Evolutionary conservation across 2,329 filamentous ascomycete species (phyloP).

Genomic region (Alternaria dauci): DNA sequence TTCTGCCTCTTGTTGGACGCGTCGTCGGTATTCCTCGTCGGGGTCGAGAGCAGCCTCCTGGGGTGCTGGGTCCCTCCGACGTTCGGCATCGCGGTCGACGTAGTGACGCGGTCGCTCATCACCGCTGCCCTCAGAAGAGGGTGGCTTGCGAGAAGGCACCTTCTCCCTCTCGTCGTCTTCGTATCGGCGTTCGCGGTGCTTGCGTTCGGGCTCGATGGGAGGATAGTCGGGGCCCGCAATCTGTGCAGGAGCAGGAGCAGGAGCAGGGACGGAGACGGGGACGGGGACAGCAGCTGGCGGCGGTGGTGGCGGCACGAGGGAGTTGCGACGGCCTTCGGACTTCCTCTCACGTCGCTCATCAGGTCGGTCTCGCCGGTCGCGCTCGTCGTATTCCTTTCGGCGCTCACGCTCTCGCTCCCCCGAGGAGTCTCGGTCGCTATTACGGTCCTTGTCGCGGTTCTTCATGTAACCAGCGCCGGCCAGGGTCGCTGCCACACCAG

Average conservation of each 20-base stretch:
- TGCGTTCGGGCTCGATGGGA: constrained; percentile 36
- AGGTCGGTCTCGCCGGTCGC: constrained; percentile 34
- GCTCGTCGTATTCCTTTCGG: constrained; percentile 41
- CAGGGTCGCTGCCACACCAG: constrained; percentile 41
- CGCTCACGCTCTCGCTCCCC: constrained; percentile 54
- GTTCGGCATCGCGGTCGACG: constrained; percentile 47
- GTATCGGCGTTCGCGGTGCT: constrained; percentile 43
- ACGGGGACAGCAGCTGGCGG: constrained; percentile 25
- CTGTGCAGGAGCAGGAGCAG: constrained; percentile 21
- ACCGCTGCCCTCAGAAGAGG: constrained; percentile 46
- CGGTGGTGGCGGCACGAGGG: constrained; percentile 26
- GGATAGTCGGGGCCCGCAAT: constrained; percentile 23
- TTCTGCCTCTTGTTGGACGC: constrained; percentile 57
- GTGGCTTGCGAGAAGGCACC: constrained; percentile 31
- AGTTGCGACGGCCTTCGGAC: constrained; percentile 29
- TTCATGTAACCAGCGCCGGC: constrained; percentile 44
- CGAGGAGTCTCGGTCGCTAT: constrained; percentile 18
- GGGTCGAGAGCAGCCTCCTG: constrained; percentile 52
- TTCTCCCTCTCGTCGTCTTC: constrained; percentile 44
- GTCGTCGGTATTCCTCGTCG: constrained; percentile 61
- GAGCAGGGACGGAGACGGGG: constrained; percentile 19
- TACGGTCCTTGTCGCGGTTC: constrained; percentile 43
- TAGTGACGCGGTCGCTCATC: constrained; percentile 50
- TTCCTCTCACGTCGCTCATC: constrained; percentile 40
- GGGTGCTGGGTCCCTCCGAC: constrained; percentile 41